These are phyloP conservation scores for Pyrenochaeta sp. DNA, from an alignment of 2,329 filamentous ascomycete genomes.

Conservation along the genomic window DNA sequence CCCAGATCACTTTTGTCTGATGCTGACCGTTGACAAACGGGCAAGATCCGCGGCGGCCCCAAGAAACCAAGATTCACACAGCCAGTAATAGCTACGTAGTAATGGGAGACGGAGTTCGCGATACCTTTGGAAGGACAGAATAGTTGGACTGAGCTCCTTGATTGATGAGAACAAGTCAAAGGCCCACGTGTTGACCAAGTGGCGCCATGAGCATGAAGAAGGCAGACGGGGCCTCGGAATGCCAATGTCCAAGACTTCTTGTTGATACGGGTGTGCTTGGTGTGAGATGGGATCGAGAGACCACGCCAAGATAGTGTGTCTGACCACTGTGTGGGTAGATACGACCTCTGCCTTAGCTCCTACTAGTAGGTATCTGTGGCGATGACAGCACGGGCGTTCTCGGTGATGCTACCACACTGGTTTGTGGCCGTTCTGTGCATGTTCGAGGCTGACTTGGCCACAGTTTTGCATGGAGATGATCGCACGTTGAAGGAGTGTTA, in stretches of 20 bases:
- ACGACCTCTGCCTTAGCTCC: neutral
- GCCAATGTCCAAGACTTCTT: constrained; percentile 25
- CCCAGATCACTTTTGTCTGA: no score
- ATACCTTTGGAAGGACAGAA: neutral
- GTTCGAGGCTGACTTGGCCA: no score
- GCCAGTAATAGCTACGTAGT: no score
- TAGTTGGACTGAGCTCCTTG: neutral
- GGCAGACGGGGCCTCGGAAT: neutral
- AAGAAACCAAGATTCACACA: no score
- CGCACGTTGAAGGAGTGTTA: no score
- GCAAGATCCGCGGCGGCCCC: no score
- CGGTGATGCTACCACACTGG: no score
- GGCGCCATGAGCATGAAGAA: neutral
- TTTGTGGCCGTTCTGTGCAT: no score
- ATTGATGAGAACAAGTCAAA: constrained; percentile 13
- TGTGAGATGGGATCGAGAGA: neutral
- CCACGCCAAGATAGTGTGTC: neutral
- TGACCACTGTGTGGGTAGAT: neutral
- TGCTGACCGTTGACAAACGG: no score
- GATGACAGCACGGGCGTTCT: no score
- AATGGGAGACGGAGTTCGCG: constrained; percentile 2
- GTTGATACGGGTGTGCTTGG: constrained; percentile 16
- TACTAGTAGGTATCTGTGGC: no score
- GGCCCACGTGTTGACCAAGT: constrained; percentile 14
- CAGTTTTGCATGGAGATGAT: no score